Evolutionary conservation across 2,329 filamentous ascomycete genomes (phyloP).

Genomic region (Macrophomina tecta): DNA sequence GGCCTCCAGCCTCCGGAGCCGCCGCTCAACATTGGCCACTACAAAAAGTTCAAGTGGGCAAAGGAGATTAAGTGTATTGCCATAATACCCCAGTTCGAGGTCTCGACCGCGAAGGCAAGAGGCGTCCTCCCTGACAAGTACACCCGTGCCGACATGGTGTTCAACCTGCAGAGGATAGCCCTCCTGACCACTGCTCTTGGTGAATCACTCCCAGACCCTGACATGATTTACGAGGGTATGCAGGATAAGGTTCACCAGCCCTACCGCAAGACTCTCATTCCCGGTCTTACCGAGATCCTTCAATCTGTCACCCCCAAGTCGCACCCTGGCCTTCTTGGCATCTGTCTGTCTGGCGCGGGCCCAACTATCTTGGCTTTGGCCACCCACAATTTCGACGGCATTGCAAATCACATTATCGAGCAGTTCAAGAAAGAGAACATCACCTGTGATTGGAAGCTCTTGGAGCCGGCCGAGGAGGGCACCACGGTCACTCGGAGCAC

Average conservation of each 20-base stretch:
- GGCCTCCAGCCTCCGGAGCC: conserved; percentile 85
- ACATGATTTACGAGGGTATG: conserved; percentile 97
- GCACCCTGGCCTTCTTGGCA: conserved; percentile 87
- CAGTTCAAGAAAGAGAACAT: conserved; percentile 76
- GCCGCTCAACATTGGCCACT: conserved; percentile 91
- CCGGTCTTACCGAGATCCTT: conserved; percentile 88
- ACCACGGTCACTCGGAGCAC: conserved; percentile 47
- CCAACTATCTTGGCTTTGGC: conserved; percentile 94
- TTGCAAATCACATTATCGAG: conserved; percentile 78
- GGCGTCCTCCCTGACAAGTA: conserved; percentile 83
- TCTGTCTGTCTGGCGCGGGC: conserved; percentile 92
- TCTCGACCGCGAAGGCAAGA: conserved; percentile 90
- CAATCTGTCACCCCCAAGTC: conserved; percentile 87
- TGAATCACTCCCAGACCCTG: conserved; percentile 85
- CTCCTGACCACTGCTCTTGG: conserved; percentile 88
- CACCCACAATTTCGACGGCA: conserved; percentile 85
- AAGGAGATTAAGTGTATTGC: conserved; percentile 95
- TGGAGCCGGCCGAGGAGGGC: conserved; percentile 83
- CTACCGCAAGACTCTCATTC: conserved; percentile 89
- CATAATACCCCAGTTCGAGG: conserved; percentile 94
- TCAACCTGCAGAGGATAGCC: conserved; percentile 94
- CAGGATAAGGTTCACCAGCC: conserved; percentile 98
- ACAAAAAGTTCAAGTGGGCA: conserved; percentile 94
- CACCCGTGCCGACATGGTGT: conserved; percentile 82
- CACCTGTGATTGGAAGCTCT: conserved; percentile 81